A percentile compares a stretch with the other conserved stretches of the same genome.
Evolutionary conservation across 2,329 filamentous ascomycete genomes (phyloP).

Genomic region (Claviceps arundinis): DNA sequence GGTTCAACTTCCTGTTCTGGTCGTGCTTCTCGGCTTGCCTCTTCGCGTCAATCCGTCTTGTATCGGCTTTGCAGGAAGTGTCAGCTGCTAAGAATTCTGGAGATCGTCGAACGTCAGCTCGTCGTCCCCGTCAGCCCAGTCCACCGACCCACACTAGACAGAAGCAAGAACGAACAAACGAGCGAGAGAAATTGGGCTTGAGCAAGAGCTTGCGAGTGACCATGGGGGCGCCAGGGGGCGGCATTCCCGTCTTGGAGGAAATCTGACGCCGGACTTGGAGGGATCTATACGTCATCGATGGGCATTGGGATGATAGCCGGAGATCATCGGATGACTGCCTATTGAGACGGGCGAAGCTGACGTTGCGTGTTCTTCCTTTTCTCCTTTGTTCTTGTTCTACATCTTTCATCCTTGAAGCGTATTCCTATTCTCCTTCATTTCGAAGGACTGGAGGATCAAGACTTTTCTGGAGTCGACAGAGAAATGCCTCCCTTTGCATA

Average conservation of each 20-base stretch:
- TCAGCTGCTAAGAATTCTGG: neutral
- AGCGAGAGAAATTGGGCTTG: slow-evolving; percentile 57
- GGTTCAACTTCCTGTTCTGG: too few relatives aligned
- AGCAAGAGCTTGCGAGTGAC: slow-evolving; percentile 51
- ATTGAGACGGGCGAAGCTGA: slow-evolving; percentile 18
- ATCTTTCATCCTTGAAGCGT: slow-evolving; percentile 25
- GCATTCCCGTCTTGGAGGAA: slow-evolving; percentile 60
- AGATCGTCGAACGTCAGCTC: neutral
- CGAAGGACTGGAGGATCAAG: slow-evolving; percentile 60
- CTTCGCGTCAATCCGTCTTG: too few relatives aligned
- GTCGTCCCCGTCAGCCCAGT: neutral
- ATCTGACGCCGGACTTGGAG: slow-evolving; percentile 86
- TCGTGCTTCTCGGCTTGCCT: too few relatives aligned
- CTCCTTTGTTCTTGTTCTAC: neutral
- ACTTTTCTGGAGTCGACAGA: slow-evolving; percentile 58
- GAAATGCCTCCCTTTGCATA: slow-evolving; percentile 78
- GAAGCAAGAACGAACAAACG: neutral
- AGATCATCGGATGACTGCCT: slow-evolving; percentile 59
- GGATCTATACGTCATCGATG: slow-evolving; percentile 65
- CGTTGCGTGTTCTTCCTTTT: neutral
- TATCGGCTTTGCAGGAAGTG: too few relatives aligned
- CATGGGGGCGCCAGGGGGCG: slow-evolving; percentile 36
- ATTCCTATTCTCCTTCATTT: slow-evolving; percentile 49
- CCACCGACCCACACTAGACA: too few relatives aligned
- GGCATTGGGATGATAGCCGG: slow-evolving; percentile 59